Conservation (phyloP, 768 basidiomycete species). For the Candolleomyces efflorescens region DNA sequence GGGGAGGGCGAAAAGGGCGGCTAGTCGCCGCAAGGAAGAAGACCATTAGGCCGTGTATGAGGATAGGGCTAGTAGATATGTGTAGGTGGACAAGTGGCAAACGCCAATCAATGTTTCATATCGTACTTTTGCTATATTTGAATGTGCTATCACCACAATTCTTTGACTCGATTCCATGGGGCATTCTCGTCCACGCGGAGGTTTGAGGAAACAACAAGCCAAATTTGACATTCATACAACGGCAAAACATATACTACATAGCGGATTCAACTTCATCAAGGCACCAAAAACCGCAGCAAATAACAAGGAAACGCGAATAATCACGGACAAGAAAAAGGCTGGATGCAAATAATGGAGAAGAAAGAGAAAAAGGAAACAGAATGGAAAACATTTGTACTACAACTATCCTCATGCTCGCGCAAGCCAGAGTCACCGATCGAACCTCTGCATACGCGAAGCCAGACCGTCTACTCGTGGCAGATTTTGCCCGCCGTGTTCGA, state of each 20-base stretch:
- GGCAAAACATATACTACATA: no score
- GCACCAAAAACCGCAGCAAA: not conserved
- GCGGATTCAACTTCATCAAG: no score
- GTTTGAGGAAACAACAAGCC: no score
- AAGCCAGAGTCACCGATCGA: not conserved
- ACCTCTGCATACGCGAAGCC: not conserved
- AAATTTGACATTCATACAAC: no score
- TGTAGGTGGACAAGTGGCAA: no score
- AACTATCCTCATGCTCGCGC: not conserved
- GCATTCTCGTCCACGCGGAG: no score
- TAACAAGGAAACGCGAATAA: not conserved
- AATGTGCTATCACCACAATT: no score
- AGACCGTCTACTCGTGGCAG: not conserved
- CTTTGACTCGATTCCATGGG: no score
- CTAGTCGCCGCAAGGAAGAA: not conserved
- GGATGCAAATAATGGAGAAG: not conserved
- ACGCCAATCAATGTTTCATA: no score
- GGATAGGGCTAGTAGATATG: no score
- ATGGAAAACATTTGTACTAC: not conserved
- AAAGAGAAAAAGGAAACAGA: not conserved
- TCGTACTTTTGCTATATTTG: no score
- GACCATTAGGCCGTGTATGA: not conserved
- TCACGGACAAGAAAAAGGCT: not conserved
- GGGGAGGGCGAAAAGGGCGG: conserved; percentile 13
- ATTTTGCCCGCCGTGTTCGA: not conserved